Conservation (phyloP, 2,329 filamentous ascomycete species). For the Pyricularia grisea region DNA sequence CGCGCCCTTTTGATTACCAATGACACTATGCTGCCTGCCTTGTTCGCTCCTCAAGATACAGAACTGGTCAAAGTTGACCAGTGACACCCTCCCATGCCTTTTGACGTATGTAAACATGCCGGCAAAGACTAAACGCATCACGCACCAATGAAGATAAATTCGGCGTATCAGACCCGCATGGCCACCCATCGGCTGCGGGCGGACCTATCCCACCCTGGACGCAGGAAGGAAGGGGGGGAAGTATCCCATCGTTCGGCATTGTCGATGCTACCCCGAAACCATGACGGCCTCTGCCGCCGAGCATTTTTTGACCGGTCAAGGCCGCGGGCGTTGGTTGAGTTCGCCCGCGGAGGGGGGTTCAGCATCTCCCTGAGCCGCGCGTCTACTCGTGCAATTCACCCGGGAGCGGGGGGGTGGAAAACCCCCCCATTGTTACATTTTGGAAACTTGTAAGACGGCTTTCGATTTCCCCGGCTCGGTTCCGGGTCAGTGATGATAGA, state of each 20-base stretch:
- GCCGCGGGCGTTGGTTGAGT: no score
- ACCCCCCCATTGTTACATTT: background rate
- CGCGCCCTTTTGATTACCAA: background rate
- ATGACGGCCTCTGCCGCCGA: background rate
- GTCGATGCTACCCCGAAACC: background rate
- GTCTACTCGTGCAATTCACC: background rate
- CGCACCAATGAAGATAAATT: background rate
- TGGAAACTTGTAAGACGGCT: background rate
- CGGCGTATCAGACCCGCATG: background rate
- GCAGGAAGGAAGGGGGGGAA: background rate
- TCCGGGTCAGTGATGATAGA: background rate
- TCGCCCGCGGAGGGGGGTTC: no score
- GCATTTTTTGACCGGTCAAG: background rate
- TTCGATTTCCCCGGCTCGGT: background rate
- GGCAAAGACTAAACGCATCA: no score
- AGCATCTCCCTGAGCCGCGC: background rate
- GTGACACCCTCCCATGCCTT: background rate
- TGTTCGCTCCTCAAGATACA: background rate
- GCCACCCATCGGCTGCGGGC: background rate
- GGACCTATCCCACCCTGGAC: background rate
- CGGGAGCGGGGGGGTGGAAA: background rate
- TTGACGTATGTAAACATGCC: background rate
- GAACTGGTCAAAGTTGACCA: background rate
- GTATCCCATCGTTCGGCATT: background rate
- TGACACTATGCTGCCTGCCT: background rate